A percentile compares a stretch with the other conserved stretches of the same genome.
Conservation (phyloP, 1,284 basidiomycete species). For the Cystobasidium pallidum region DNA sequence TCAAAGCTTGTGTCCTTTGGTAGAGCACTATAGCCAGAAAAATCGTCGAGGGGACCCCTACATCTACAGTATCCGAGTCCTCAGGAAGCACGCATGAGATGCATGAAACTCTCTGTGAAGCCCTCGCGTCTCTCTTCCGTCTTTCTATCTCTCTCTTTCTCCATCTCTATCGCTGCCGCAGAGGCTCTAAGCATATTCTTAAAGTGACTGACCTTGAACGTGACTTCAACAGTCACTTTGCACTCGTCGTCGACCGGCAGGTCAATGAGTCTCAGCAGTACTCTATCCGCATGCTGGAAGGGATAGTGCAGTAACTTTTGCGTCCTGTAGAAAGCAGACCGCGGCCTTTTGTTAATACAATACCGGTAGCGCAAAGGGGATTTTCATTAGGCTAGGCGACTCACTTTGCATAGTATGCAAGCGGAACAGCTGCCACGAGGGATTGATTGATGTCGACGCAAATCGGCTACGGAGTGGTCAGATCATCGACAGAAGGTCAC, state of each 20-base stretch:
- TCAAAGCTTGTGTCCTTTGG: too few species aligned
- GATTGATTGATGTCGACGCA: constrained; percentile 1
- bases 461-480: background rate
- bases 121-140: background rate
- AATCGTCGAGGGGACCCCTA: too few species aligned
- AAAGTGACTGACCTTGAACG: constrained; percentile 12
- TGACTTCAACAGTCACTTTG: background rate
- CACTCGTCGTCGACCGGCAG: background rate
- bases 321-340: too few species aligned
- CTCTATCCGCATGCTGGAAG: constrained; percentile 6
- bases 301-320: background rate
- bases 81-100: background rate
- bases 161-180: background rate
- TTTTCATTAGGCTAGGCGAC: background rate
- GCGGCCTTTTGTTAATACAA: too few species aligned
- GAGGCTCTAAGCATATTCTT: constrained; percentile 14
- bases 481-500: too few species aligned
- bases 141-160: background rate
- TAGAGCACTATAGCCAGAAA: too few species aligned
- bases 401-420: constrained; percentile 3
- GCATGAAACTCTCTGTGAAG: background rate
- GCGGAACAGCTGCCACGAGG: background rate
- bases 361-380: too few species aligned
- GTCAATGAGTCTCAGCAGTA: background rate
- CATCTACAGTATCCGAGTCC: too few species aligned